Conservation (phyloP, 108 stramenopile genomes). For the Craspedostauros australis region DNA sequence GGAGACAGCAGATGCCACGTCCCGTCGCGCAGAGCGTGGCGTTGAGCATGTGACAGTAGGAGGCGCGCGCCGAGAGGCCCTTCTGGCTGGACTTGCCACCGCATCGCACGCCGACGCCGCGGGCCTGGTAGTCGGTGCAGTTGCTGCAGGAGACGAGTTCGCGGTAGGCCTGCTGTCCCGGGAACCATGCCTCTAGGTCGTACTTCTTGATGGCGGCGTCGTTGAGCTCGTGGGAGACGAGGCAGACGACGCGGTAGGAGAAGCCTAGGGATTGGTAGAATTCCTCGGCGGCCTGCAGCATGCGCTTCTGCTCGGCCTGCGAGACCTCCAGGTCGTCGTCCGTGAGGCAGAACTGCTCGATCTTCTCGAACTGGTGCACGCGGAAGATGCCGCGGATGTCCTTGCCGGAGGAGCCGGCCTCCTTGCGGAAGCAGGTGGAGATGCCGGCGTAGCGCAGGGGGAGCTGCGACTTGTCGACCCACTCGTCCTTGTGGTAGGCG, state of each 20-base stretch:
- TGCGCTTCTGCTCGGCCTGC: slow-evolving; percentile 84
- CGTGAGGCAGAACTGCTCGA: slow-evolving; percentile 98
- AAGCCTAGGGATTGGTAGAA: slow-evolving; percentile 94
- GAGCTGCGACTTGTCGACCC: slow-evolving; percentile 77
- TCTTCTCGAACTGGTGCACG: slow-evolving; percentile 99
- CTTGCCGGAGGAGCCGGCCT: slow-evolving; percentile 96
- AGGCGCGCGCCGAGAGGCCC: slow-evolving; percentile 65
- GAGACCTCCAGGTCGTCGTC: slow-evolving; percentile 90
- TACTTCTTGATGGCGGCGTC: slow-evolving; percentile 99
- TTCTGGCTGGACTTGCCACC: slow-evolving; percentile 71
- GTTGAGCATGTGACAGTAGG: slow-evolving; percentile 97
- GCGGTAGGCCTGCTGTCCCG: slow-evolving; percentile 93
- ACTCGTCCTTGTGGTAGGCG: slow-evolving; percentile 96
- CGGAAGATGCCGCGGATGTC: slow-evolving; percentile 99
- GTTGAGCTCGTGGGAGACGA: slow-evolving; percentile 95
- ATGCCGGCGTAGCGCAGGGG: slow-evolving; percentile 93
- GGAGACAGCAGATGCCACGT: slow-evolving; percentile 95
- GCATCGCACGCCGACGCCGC: slow-evolving; percentile 93
- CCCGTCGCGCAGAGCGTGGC: slow-evolving; percentile 96
- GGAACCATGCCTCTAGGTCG: slow-evolving; percentile 99
- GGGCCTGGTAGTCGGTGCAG: slow-evolving; percentile 98
- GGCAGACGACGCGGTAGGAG: slow-evolving; percentile 95
- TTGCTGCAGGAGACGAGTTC: slow-evolving; percentile 98
- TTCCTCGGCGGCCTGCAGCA: slow-evolving; percentile 91
- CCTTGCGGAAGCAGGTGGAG: slow-evolving; percentile 99